A percentile compares a stretch with the other conserved stretches of the same genome.
Conservation (phyloP, 1,284 basidiomycete genomes). For the Ustilago loliicola region DNA sequence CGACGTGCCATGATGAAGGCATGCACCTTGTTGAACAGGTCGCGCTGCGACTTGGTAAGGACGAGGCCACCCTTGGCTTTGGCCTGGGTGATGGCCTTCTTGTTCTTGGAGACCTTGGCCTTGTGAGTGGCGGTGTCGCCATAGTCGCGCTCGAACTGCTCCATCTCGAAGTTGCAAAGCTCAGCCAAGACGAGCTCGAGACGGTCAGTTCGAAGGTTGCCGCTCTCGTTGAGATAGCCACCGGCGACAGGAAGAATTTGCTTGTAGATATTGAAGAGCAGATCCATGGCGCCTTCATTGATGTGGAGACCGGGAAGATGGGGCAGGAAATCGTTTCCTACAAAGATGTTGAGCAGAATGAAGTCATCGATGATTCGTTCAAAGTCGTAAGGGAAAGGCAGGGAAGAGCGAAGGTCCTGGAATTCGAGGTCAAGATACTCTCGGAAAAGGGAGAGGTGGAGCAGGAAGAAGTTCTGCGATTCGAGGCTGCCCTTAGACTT, state of each 20-base stretch:
- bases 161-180: slow-evolving; percentile 87
- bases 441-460: slow-evolving; percentile 93
- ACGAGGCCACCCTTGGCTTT: slow-evolving; percentile 75
- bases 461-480: slow-evolving; percentile 90
- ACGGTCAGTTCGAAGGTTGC: slow-evolving; percentile 83
- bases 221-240: slow-evolving; percentile 93
- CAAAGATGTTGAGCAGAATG: slow-evolving; percentile 93
- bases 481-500: slow-evolving; percentile 80
- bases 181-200: slow-evolving; percentile 89
- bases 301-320: slow-evolving; percentile 97
- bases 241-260: slow-evolving; percentile 85
- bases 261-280: slow-evolving; percentile 94
- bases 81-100: slow-evolving; percentile 80
- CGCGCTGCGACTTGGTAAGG: slow-evolving; percentile 37
- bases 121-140: slow-evolving; percentile 77
- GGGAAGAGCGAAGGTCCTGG: slow-evolving; percentile 70
- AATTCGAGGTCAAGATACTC: slow-evolving; percentile 98
- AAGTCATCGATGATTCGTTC: slow-evolving; percentile 98
- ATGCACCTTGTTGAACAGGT: slow-evolving; percentile 73
- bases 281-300: slow-evolving; percentile 94
- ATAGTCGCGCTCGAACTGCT: slow-evolving; percentile 90
- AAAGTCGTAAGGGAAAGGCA: slow-evolving; percentile 80
- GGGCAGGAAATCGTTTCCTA: slow-evolving; percentile 97
- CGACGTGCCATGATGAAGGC: slow-evolving; percentile 85
- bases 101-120: slow-evolving; percentile 72